Base-by-base conservation (phyloP, 2,329 filamentous ascomycete genomes). In the Neonectria faginata region DNA sequence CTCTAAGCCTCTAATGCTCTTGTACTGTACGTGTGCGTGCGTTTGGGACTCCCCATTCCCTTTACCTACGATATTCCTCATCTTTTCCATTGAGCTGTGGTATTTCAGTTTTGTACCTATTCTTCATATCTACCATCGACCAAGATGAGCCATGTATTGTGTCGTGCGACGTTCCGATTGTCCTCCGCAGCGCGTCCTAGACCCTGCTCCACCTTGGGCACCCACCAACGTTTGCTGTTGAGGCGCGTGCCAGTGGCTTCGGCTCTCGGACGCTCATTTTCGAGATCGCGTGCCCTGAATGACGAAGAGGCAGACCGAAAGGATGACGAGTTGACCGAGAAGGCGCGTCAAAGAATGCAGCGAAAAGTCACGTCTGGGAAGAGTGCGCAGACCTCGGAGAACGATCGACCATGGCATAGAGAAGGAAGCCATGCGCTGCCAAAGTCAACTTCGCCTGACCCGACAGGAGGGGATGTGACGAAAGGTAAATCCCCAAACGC, bases 381-480 rank as follows among this genome's bases (percentile, higher is more conserved):
- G 16, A 75, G 69, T 33, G 72, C 73, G 20, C 73, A 74, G 53
- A 53, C 66, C 1, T 53, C 70, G 16, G 73, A 72, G 45, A 74
- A 75, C 5, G 73, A 75, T 47, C 67, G 73, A 1, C 73, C 73
- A 29, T 75, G 73, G 73, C 73, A 75, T 7, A 63, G 73, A 36
- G 44, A 67, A 11, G 65, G 62, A 16, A 69, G 58, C 1, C 42
- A 71, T 1, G 41, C 67, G 33, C 68, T 71, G 9, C 60, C 64
- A 33, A 58, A 67, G 2, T 51, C 48, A 2, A 68, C 58, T 0
- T 64, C 71, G 0, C 66, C 64, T 4, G 44, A 70, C 31, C 71
- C 71, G 1, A 59, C 70, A 5, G 65, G 68, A 4, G 52, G 57
- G 1, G 65, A 71, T 20, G 44, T 65, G 52, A 66, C 63, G 1